Evolutionary conservation across 306 rosid species (phyloP), one percentile per base, ranked within the genome.

Genomic region (Corylus heterophylla): DNA sequence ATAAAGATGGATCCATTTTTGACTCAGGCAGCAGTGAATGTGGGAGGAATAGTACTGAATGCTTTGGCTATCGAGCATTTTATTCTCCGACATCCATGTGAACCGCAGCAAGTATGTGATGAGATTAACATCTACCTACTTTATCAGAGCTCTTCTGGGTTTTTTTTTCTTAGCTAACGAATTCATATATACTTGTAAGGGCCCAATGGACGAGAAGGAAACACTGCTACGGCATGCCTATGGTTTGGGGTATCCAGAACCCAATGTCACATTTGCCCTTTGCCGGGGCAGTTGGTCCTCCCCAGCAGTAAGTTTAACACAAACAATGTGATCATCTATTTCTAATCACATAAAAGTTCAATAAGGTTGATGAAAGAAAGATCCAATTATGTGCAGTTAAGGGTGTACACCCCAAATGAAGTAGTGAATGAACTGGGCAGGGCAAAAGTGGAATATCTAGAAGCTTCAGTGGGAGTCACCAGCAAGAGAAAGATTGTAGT

Each of bases 41-140:
- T 94, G 13, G 97, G 98, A 0, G 97, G 98, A 27, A 87, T 85
- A 63, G 93, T 91, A 62, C 88, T 94, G n/a, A 92, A 92, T 83
- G 94, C 97, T 77, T 83, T 92, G 61, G 98, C 97, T n/a, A 92
- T 92, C 0, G 98, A 94, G 84, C 97, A 94, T 86, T 92, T 94
- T 67, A 89, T 92, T 86, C 97, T 94, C 64, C 93, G 97, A 14
- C 90, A 85, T 87, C 97, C 92, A 67, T 76, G 79, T 49, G 91
- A 92, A 73, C 72, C 93, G 42, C 92, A 88, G 66, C 90, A 83
- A 39, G 98, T 92, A 85, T 39, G 92, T 44, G 13, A 18, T 44
- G 11, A 18, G n/a, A 55, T 54, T 16, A 20, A 22, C 17, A 50
- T 76, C 49, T 44, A 42, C 31, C 54, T 22, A 61, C 49, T 73